Evolutionary conservation across 768 basidiomycete species (phyloP).

Genomic region (Pulveroboletus sp.): DNA sequence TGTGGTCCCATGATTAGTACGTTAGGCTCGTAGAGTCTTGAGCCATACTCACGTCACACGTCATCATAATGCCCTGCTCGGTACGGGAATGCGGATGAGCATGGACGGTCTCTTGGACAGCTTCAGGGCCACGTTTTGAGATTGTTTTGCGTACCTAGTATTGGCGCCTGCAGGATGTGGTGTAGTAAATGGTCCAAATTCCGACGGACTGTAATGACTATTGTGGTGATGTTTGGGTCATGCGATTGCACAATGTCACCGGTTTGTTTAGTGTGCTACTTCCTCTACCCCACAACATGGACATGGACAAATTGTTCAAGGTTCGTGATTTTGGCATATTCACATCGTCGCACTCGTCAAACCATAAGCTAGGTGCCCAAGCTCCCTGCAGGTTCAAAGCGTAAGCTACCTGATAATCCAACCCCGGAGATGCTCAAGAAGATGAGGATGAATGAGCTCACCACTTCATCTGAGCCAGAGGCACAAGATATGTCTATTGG

Average conservation of each 20-base stretch:
- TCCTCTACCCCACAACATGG: conserved; percentile 29
- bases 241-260: not conserved
- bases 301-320: conserved; percentile 50
- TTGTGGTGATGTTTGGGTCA: conserved; percentile 15
- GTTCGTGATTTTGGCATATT: conserved; percentile 18
- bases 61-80: conserved; percentile 5
- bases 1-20: conserved; percentile 22
- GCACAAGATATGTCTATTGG: conserved; percentile 6
- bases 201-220: not conserved
- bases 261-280: not conserved
- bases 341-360: not conserved
- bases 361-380: conserved; percentile 51
- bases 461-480: conserved; percentile 3
- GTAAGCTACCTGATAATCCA: conserved; percentile 72
- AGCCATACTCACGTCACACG: conserved; percentile 21
- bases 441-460: conserved; percentile 52
- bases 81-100: conserved; percentile 7
- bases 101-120: not conserved
- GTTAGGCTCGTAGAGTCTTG: conserved; percentile 21
- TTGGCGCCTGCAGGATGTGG: not conserved
- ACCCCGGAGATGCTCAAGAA: conserved; percentile 80
- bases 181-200: not conserved
- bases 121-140: not conserved
- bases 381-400: conserved; percentile 60
- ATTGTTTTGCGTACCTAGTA: not conserved